Evolutionary conservation across 768 basidiomycete species (phyloP), one percentile per base, ranked within the genome.

Genomic region (Leccinum obscurum): DNA sequence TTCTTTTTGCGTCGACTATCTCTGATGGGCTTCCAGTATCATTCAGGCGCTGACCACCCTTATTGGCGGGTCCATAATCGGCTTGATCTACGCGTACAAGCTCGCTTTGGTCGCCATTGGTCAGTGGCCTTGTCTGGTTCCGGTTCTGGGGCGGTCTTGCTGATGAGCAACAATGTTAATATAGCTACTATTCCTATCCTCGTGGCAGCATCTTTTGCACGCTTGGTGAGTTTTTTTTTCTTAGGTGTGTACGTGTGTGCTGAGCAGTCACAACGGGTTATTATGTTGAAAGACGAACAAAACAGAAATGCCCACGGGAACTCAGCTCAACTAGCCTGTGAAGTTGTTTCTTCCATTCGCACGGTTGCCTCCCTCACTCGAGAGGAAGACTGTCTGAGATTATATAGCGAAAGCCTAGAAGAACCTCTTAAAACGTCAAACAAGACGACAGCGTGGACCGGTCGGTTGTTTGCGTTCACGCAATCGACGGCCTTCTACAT

Each of bases 331-430:
- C 72, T 95, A 24, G 95, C 95, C 44, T 95, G 93, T 66, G 95
- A 98, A 73, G 93, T 93, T 39, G 93, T 93, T 32, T 88, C 83
- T 7, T 83, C 95, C 13, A 95, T 98, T 66, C 84, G 92, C 39
- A 97, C 95, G 2, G 95, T 98, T 34, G 93, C 95, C 9, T 81
- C 88, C 1, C 79, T 98, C 46, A 96, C 93, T 0, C 80, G 95
- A 24, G 95, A 98, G 71, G 82, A 87, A 24, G 92, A 95, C 62
- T 92, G 91, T 68, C 78, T 82, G 54, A 68, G 77, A n/a, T 69
- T 84, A 9, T 93, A 92, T 75, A 85, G 85, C 66, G 55, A 81
- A 56, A 88, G 86, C 66, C 78, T 97, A 54, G 89, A 93, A 56
- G 83, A 63, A 28, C 93, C 94, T 7, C 78, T 95, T 52, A 75